Evolutionary conservation across 2,329 filamentous ascomycete species (phyloP).

Genomic region (Cladosporium cucumerinum): DNA sequence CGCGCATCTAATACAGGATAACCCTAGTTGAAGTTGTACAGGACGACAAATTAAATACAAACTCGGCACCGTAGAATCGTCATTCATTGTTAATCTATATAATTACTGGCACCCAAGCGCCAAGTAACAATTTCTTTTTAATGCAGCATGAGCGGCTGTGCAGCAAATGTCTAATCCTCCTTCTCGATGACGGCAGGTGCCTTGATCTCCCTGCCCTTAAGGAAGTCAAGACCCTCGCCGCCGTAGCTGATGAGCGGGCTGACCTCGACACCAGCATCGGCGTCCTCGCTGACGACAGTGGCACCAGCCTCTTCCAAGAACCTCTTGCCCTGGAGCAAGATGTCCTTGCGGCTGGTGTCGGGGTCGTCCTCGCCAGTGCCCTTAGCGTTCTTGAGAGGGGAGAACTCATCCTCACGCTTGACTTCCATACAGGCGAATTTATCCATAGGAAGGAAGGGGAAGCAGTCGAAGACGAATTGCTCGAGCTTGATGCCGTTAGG

Average conservation of each 20-base stretch:
- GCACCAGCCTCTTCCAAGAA: conserved; percentile 81
- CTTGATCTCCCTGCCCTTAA: conserved; percentile 58
- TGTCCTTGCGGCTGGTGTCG: conserved; percentile 86
- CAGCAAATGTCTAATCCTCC: conserved; percentile 35
- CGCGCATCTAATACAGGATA: neutral
- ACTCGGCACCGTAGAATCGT: neutral
- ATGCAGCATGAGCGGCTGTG: neutral
- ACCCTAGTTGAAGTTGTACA: neutral
- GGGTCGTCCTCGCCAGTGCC: conserved; percentile 90
- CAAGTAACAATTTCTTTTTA: neutral
- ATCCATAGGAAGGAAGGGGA: conserved; percentile 78
- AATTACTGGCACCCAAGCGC: neutral
- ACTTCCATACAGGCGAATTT: conserved; percentile 97
- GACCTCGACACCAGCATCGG: conserved; percentile 74
- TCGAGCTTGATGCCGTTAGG: conserved; percentile 98
- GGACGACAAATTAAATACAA: neutral
- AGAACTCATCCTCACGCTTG: conserved; percentile 95
- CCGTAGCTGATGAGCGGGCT: conserved; percentile 89
- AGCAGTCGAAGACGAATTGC: conserved; percentile 98
- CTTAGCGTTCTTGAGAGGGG: conserved; percentile 85
- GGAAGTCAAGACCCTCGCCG: conserved; percentile 61
- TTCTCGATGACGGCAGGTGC: conserved; percentile 63
- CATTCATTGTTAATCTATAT: conserved; percentile 13
- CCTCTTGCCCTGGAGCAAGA: conserved; percentile 82
- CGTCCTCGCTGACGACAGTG: conserved; percentile 63